These are phyloP conservation scores for Euphorbia lathyris DNA, from an alignment of 345 rosid genomes.

Conservation along the genomic window DNA sequence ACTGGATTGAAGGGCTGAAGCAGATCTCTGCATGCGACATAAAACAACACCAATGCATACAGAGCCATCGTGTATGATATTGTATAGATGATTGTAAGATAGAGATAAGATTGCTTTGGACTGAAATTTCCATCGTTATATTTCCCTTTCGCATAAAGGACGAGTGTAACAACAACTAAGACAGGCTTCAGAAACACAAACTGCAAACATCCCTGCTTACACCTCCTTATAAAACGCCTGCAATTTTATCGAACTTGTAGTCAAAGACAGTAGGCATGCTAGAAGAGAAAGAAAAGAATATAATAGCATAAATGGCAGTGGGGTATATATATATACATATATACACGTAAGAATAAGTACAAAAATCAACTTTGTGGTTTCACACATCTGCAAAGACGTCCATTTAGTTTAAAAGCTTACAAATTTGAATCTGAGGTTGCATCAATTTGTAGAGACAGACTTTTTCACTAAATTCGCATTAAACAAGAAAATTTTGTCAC, in stretches of 20 bases:
- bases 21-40: constrained; percentile 95
- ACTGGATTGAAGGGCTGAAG: constrained; percentile 99
- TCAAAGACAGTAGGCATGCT: not conserved
- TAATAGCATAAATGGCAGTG: not conserved
- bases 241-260: constrained; percentile 3
- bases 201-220: constrained; percentile 98
- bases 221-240: constrained; percentile 93
- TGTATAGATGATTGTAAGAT: constrained; percentile 88
- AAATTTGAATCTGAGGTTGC: too few species aligned
- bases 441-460: too few species aligned
- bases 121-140: constrained; percentile 94
- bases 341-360: too few species aligned
- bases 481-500: too few species aligned
- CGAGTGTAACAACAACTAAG: constrained; percentile 79
- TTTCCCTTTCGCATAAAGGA: constrained; percentile 91
- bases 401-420: too few species aligned
- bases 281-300: not conserved
- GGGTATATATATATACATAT: not conserved
- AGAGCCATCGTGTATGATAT: constrained; percentile 85
- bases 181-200: constrained; percentile 96
- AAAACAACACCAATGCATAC: constrained; percentile 82
- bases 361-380: too few species aligned
- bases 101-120: constrained; percentile 84
- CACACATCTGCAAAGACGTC: too few species aligned
- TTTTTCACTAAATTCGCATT: too few species aligned